A percentile compares a stretch with the other conserved stretches of the same genome.
phyloP scores from a whole-genome alignment of 495 filamentous ascomycete species.

The Hypoxylon rickii region DNA sequence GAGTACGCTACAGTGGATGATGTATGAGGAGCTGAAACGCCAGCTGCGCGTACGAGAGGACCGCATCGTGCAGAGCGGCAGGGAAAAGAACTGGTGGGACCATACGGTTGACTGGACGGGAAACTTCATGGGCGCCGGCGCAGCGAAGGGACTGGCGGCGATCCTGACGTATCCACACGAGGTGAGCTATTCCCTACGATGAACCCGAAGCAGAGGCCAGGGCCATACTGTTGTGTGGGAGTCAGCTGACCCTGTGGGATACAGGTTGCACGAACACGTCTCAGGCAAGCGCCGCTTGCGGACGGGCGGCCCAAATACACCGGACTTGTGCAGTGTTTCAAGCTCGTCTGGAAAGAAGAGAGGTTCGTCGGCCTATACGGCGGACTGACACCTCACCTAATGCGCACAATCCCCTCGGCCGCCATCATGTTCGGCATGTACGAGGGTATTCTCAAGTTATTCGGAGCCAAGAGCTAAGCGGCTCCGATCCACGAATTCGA shows the following conservation, averaged over 20 bases:
- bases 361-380: conserved; percentile 81
- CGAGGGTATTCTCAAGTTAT: conserved; percentile 72
- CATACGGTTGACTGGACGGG: conserved; percentile 68
- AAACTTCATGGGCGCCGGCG: conserved; percentile 74
- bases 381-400: conserved; percentile 82
- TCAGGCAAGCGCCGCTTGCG: conserved; percentile 78
- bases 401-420: conserved; percentile 84
- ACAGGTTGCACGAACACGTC: conserved; percentile 75
- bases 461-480: conserved; percentile 46
- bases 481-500: neutral
- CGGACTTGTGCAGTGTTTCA: conserved; percentile 80
- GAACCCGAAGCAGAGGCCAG: neutral
- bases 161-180: conserved; percentile 88
- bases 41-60: conserved; percentile 63
- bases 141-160: conserved; percentile 80
- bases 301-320: conserved; percentile 79
- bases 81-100: conserved; percentile 64
- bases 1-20: conserved; percentile 82
- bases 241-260: conserved; percentile 2
- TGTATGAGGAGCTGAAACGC: conserved; percentile 85
- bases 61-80: conserved; percentile 55
- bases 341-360: conserved; percentile 80
- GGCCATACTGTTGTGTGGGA: neutral
- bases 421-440: conserved; percentile 94
- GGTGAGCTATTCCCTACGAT: conserved; percentile 51